Base-by-base conservation (phyloP, 768 basidiomycete genomes). In the Pisolithus microcarpus region DNA sequence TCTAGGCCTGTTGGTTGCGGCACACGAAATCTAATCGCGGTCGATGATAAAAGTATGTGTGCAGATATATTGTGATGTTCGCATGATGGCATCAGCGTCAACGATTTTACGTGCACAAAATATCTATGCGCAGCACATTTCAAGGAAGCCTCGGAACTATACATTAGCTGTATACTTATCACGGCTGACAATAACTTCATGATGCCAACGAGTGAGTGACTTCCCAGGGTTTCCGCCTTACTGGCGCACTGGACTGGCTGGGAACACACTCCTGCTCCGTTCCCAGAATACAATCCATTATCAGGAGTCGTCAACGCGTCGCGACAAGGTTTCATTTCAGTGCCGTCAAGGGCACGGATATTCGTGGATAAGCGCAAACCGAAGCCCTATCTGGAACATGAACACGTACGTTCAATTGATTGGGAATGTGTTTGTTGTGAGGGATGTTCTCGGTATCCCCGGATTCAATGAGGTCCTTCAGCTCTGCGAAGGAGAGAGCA, bases 171-270 rank as follows among this genome's bases (percentile, higher is more conserved):
- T 5, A 5, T 40, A 40, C 39, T 40, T 21, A 19, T 18, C 39
- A 13, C 18, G 39, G n/a, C 5, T 10, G 4, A 43, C 19, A 23
- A 23, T 43, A 43, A 43, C 23, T 19, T 42, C 24, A 44, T 26
- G 5, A 2, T 44, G 10, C 26, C 13, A 52, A 55, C 55, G 43
- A 31, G 24, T 34, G 40, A 36, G 50, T 18, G 38, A 15, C 37
- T 65, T 88, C 86, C 86, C 86, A 88, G 38, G 86, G 86, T 56
- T 88, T 87, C 69, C 70, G 80, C 52, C 78, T 72, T 15, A 69
- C 56, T 6, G 72, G 60, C 2, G 76, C 68, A 26, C 55, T 75
- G 5, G 85, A 85, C 57, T 74, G 62, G 52, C 82, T 86, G 5
- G 83, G 81, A 50, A 74, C 56, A 16, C 70, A 75, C 11, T 75